phyloP scores from a whole-genome alignment of 1,284 basidiomycete genomes.

The Grifola frondosa region DNA sequence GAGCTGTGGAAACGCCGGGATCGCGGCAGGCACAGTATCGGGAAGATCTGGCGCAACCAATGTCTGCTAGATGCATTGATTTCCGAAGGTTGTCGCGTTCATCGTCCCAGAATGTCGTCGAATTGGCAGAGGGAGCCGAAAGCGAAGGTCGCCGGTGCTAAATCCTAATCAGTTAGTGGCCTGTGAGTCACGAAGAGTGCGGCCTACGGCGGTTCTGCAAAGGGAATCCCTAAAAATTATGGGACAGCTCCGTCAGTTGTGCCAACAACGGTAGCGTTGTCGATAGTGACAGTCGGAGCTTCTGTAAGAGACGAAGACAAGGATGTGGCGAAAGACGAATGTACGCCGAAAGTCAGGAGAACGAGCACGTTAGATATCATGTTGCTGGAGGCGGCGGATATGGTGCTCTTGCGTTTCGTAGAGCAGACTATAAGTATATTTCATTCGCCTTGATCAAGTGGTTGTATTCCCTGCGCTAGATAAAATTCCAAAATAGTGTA shows the following conservation, averaged over 20 bases:
- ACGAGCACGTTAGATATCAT: too few relatives aligned
- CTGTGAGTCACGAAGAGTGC: too few relatives aligned
- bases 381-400: too few relatives aligned
- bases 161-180: not conserved
- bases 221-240: conserved; percentile 54
- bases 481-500: too few relatives aligned
- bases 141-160: conserved; percentile 31
- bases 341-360: too few relatives aligned
- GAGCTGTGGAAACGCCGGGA: conserved; percentile 19
- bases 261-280: conserved; percentile 19
- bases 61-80: conserved; percentile 43
- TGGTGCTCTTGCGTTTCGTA: too few relatives aligned
- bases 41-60: not conserved
- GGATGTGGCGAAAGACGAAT: not conserved
- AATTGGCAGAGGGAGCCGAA: conserved; percentile 45
- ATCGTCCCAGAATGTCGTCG: conserved; percentile 38
- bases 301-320: not conserved
- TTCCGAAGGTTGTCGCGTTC: conserved; percentile 42
- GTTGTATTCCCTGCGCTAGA: too few relatives aligned
- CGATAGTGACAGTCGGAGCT: conserved; percentile 13
- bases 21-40: conserved; percentile 6
- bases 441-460: too few relatives aligned
- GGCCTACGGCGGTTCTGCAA: conserved; percentile 44
- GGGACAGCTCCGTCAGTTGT: conserved; percentile 21
- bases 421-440: too few relatives aligned